Base-by-base conservation (phyloP, 2,329 filamentous ascomycete genomes). In the Diaporthe amygdali region DNA sequence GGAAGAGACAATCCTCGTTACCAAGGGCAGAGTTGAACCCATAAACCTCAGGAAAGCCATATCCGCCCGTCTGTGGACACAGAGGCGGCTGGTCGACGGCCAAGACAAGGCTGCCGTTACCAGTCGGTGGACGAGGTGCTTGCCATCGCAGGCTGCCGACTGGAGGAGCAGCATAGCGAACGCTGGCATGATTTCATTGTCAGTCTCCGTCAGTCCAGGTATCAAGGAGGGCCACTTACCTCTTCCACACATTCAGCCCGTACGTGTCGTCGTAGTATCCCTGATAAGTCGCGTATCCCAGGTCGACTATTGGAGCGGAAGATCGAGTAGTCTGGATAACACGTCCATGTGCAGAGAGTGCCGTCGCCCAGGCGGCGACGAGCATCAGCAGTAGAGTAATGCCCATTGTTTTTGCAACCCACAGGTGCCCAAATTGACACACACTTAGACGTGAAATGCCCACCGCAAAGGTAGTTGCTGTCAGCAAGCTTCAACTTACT, bases 1-100 rank as follows among this genome's bases (percentile, higher is more conserved):
- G 80, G 73, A 85, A 87, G 2, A 87, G 80, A 70, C 86, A 87
- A 74, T 87, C 85, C 74, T 87, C 84, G 54, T 77, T 61, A 14
- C 76, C 77, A 25, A 68, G 74, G 7, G 71, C 75, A 44, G 76
- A 75, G 54, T 75, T 76, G 66, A 79, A 79, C 5, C 78, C 76
- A 51, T 77, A 79, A 22, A 72, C 68, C 20, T 72, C 55, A 14
- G 77, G 78, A 3, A 77, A 56, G 5, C 76, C 77, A 68, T 75
- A 78, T 7, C 75, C 77, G 32, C 76, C 77, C 15, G 77, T 73
- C 70, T 79, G 77, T 15, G 77, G 77, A 47, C 76, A 79, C 30
- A 75, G 41, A 25, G 77, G 77, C 30, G 77, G 76, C 37, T 77
- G 76, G n/a, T 76, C 73, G 46, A 77, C 72, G 17, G 77, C 77